Evolutionary conservation across 129 eudicot species (phyloP).

Genomic region (Oenanthe sinensis): DNA sequence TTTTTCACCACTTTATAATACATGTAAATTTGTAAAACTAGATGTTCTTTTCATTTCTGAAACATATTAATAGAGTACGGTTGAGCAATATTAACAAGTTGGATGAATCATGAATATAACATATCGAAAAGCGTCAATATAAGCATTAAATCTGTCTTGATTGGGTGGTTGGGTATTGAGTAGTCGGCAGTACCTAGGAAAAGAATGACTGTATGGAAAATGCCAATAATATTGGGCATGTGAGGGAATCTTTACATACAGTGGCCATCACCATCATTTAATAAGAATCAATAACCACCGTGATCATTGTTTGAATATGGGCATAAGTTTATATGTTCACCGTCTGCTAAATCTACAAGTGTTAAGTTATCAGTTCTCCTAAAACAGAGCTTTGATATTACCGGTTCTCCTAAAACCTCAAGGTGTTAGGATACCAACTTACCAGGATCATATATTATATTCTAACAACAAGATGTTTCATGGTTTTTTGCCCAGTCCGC

Average conservation of each 20-base stretch:
- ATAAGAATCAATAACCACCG: background rate
- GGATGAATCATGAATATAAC: background rate
- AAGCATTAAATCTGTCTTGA: background rate
- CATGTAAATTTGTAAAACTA: too few relatives aligned
- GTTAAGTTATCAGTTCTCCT: too few relatives aligned
- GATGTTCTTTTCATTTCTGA: background rate
- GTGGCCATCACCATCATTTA: background rate
- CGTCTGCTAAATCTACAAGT: background rate
- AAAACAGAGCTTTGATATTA: too few relatives aligned
- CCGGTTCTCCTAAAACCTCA: too few relatives aligned
- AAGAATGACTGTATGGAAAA: background rate
- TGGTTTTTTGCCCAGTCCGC: background rate
- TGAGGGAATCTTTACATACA: background rate
- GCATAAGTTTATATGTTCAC: too few relatives aligned
- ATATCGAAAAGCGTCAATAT: background rate
- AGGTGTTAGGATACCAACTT: too few relatives aligned
- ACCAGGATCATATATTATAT: too few relatives aligned
- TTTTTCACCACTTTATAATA: background rate
- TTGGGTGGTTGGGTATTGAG: background rate
- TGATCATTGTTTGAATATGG: too few relatives aligned
- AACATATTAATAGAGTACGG: background rate
- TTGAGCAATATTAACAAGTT: background rate
- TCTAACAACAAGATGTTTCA: too few relatives aligned
- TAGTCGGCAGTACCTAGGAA: background rate
- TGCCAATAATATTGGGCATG: background rate